These are phyloP conservation scores for Acacia crassicarpa DNA, from an alignment of 306 rosid species.

Conservation along the genomic window DNA sequence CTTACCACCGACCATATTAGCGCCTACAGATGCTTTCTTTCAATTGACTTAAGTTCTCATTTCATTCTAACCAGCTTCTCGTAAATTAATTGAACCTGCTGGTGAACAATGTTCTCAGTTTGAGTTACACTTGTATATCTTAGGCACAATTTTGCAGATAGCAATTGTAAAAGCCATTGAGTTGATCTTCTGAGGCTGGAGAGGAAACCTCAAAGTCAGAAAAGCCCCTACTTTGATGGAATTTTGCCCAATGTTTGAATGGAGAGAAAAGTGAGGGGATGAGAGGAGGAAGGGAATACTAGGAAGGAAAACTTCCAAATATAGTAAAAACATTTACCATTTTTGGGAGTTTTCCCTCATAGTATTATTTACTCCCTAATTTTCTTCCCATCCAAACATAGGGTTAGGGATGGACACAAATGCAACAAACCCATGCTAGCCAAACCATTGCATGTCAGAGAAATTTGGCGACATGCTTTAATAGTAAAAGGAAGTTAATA, in stretches of 20 bases:
- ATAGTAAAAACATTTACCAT: too few relatives aligned
- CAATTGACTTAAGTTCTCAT: background rate
- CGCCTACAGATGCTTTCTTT: background rate
- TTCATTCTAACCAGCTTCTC: background rate
- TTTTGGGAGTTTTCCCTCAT: too few relatives aligned
- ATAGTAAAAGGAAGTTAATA: background rate
- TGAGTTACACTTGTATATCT: background rate
- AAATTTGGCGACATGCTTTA: background rate
- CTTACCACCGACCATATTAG: background rate
- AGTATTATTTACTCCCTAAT: too few relatives aligned
- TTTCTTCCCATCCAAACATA: too few relatives aligned
- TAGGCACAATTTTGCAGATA: constrained; percentile 1
- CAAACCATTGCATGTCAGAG: background rate
- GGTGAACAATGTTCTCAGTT: background rate
- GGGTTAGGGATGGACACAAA: background rate
- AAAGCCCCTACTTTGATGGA: constrained; percentile 6
- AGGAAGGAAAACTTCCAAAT: too few relatives aligned
- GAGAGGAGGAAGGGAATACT: too few relatives aligned
- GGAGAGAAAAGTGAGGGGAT: too few relatives aligned
- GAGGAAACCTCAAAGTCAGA: constrained; percentile 6
- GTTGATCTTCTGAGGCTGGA: constrained; percentile 1
- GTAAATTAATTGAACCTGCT: constrained; percentile 4
- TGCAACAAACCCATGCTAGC: background rate
- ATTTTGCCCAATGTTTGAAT: background rate
- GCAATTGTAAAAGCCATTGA: background rate